Percentiles rank a stretch among this genome's conserved stretches.
Conservation (phyloP, 306 rosid species). For the Pyrus communis region DNA sequence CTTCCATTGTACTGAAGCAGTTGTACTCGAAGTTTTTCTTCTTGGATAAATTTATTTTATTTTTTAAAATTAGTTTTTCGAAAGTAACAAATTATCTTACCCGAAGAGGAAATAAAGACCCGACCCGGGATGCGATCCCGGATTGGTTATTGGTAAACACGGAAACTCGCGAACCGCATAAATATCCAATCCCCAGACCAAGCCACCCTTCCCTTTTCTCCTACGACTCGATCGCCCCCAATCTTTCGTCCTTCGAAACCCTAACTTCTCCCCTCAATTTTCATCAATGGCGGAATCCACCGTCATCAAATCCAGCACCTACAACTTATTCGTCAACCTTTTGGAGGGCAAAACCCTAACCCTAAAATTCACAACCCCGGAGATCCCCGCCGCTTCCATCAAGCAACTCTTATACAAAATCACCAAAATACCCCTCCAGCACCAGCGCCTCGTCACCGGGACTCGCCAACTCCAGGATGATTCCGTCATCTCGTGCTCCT, state of each 20-base stretch:
- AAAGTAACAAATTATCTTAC: background rate
- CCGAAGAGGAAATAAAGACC: background rate
- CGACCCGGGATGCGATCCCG: background rate
- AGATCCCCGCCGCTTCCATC: slow-evolving; percentile 28
- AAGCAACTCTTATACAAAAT: slow-evolving; percentile 50
- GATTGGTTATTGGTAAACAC: background rate
- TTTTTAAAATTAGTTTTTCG: background rate
- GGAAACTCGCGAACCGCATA: background rate
- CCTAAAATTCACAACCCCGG: slow-evolving; percentile 53
- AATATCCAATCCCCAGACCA: background rate
- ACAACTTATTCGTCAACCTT: slow-evolving; percentile 73
- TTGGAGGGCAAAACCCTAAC: slow-evolving; percentile 76
- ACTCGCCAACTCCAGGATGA: slow-evolving; percentile 39
- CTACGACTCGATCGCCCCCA: background rate
- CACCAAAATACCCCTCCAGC: slow-evolving; percentile 61
- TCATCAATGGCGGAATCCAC: slow-evolving; percentile 30
- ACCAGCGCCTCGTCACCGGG: slow-evolving; percentile 73
- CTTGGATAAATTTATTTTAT: too few relatives aligned
- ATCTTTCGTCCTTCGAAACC: slow-evolving; percentile 3
- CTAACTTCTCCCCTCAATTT: background rate
- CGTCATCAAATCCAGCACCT: slow-evolving; percentile 13
- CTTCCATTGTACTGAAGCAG: too few relatives aligned
- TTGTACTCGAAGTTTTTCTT: too few relatives aligned
- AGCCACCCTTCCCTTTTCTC: background rate
- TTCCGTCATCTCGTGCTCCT: slow-evolving; percentile 37